These are phyloP conservation scores for Naganishia sp. DNA, from an alignment of 1,284 basidiomycete genomes.

Conservation along the genomic window DNA sequence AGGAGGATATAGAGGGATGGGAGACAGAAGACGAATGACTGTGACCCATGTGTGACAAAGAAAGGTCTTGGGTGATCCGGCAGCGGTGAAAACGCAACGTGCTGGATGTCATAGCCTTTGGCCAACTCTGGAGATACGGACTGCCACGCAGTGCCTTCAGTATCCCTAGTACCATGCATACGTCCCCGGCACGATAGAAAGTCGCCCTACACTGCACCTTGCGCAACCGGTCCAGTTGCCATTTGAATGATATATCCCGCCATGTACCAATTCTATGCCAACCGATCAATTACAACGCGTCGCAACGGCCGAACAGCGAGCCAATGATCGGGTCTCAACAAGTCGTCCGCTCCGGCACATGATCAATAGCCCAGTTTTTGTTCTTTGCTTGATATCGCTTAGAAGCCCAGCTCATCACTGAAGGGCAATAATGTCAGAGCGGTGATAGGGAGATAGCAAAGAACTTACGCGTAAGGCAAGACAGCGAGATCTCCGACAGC, in stretches of 20 bases:
- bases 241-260: background rate
- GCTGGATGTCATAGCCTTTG: too few species aligned
- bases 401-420: slow-evolving; percentile 77
- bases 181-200: too few species aligned
- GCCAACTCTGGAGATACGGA: too few species aligned
- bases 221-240: too few species aligned
- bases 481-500: slow-evolving; percentile 73
- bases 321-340: background rate
- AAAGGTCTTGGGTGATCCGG: too few species aligned
- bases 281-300: slow-evolving; percentile 24
- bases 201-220: too few species aligned
- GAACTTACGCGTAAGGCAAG: slow-evolving; percentile 66
- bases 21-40: background rate
- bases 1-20: slow-evolving; percentile 1
- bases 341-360: background rate
- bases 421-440: background rate
- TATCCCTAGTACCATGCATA: too few species aligned
- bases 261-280: slow-evolving; percentile 22
- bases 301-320: background rate
- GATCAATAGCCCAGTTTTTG: slow-evolving; percentile 19
- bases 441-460: background rate
- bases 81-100: too few species aligned
- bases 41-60: background rate
- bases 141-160: too few species aligned
- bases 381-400: slow-evolving; percentile 41